Evolutionary conservation across 1,284 basidiomycete genomes (phyloP).

Genomic region (Ganoderma resinaceum): DNA sequence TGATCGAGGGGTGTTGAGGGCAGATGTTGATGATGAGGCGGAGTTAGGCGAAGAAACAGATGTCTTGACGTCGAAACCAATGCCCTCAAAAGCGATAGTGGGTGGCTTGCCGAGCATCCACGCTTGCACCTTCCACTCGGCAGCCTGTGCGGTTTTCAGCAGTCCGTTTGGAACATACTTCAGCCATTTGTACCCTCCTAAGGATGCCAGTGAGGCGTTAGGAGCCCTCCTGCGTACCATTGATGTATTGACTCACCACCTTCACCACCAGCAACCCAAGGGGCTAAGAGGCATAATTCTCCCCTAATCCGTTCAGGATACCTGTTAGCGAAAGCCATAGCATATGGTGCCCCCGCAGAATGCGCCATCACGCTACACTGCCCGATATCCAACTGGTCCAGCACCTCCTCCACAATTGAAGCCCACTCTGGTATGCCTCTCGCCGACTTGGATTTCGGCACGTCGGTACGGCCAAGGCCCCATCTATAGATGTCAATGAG

Average conservation of each 20-base stretch:
- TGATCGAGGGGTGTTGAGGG: conserved; percentile 19
- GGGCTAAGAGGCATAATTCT: conserved; percentile 89
- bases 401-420: conserved; percentile 86
- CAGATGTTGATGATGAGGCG: conserved; percentile 27
- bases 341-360: conserved; percentile 96
- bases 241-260: conserved; percentile 62
- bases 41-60: conserved; percentile 27
- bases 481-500: conserved; percentile 59
- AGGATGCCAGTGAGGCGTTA: conserved; percentile 6
- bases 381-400: conserved; percentile 81
- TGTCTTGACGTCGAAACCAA: conserved; percentile 67
- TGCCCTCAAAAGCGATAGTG: conserved; percentile 78
- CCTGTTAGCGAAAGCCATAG: conserved; percentile 84
- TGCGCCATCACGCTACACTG: conserved; percentile 93
- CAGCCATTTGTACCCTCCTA: conserved; percentile 92
- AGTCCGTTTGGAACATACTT: conserved; percentile 95
- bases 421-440: conserved; percentile 93
- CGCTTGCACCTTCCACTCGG: conserved; percentile 95
- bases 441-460: conserved; percentile 69
- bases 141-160: conserved; percentile 94
- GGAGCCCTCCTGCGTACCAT: no score
- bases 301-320: conserved; percentile 81
- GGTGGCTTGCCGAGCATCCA: conserved; percentile 98
- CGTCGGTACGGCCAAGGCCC: conserved; percentile 90
- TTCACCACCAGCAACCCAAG: conserved; percentile 95